Conservation (phyloP, 495 filamentous ascomycete genomes). For the Hyaloscypha variabilis region DNA sequence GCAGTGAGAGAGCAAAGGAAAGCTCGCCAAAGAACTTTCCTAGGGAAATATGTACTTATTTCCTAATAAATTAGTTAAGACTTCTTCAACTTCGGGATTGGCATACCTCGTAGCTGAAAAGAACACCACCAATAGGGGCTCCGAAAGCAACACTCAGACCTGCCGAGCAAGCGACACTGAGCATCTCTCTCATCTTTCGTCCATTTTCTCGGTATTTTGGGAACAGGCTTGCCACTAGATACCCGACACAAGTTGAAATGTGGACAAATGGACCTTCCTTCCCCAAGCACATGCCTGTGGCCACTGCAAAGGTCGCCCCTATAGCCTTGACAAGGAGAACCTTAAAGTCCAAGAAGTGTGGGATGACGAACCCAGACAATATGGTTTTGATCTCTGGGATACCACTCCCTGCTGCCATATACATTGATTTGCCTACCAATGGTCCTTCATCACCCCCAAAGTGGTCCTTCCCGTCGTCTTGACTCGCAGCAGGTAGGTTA, state of each 20-base stretch:
- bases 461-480: conserved; percentile 10
- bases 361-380: conserved; percentile 61
- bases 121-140: conserved; percentile 59
- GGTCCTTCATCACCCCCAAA: conserved; percentile 15
- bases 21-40: conserved; percentile 57
- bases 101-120: conserved; percentile 55
- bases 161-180: conserved; percentile 56
- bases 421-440: conserved; percentile 50
- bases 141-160: conserved; percentile 62
- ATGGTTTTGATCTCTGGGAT: conserved; percentile 66
- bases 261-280: conserved; percentile 66
- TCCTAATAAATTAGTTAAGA: conserved; percentile 32
- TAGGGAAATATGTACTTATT: conserved; percentile 57
- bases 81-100: background rate
- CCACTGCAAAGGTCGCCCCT: conserved; percentile 57
- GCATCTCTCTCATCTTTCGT: conserved; percentile 54
- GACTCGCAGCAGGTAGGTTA: conserved; percentile 44
- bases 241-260: conserved; percentile 58
- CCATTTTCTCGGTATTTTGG: conserved; percentile 57
- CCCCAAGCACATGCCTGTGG: conserved; percentile 59
- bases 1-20: conserved; percentile 60
- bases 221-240: conserved; percentile 52
- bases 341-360: conserved; percentile 54
- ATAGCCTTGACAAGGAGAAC: conserved; percentile 58
- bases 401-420: conserved; percentile 58